These are phyloP conservation scores for Pseudoneurospora amorphoporcata DNA, from an alignment of 495 filamentous ascomycete genomes.

Conservation along the genomic window DNA sequence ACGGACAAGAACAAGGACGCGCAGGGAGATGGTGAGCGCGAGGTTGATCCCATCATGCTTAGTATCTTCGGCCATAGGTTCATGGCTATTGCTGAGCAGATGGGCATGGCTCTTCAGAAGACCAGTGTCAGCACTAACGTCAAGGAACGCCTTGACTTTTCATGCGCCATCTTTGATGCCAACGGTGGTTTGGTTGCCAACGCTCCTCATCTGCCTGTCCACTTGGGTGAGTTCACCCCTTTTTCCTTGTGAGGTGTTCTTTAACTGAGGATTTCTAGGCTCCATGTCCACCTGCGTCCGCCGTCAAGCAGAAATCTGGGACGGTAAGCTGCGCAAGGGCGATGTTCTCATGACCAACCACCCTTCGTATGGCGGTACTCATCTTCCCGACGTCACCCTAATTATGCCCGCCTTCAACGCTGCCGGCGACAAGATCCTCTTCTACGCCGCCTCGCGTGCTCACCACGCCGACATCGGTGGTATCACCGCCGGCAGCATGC, in stretches of 20 bases:
- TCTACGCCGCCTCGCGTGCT: constrained; percentile 91
- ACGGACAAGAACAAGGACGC: constrained; percentile 43
- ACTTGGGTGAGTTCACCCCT: constrained; percentile 46
- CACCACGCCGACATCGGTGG: constrained; percentile 98
- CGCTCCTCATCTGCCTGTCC: constrained; percentile 87
- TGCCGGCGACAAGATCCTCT: constrained; percentile 75
- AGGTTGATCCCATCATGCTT: constrained; percentile 79
- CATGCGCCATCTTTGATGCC: constrained; percentile 87
- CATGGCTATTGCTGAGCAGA: constrained; percentile 98
- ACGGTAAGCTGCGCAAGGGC: constrained; percentile 75
- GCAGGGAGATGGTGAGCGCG: constrained; percentile 36
- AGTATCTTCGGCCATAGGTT: constrained; percentile 95
- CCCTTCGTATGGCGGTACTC: constrained; percentile 76
- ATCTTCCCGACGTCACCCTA: constrained; percentile 86
- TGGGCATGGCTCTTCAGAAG: constrained; percentile 92
- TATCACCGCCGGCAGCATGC: constrained; percentile 94
- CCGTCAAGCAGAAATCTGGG: constrained; percentile 89
- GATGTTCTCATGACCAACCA: constrained; percentile 96
- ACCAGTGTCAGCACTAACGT: constrained; percentile 97
- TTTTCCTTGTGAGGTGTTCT: neutral
- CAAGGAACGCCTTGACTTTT: constrained; percentile 94
- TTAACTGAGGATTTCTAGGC: neutral
- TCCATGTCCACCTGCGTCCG: constrained; percentile 91
- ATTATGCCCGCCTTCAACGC: constrained; percentile 79
- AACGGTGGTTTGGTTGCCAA: constrained; percentile 91